phyloP scores from a whole-genome alignment of 495 filamentous ascomycete genomes.

The Neurospora cerealis region DNA sequence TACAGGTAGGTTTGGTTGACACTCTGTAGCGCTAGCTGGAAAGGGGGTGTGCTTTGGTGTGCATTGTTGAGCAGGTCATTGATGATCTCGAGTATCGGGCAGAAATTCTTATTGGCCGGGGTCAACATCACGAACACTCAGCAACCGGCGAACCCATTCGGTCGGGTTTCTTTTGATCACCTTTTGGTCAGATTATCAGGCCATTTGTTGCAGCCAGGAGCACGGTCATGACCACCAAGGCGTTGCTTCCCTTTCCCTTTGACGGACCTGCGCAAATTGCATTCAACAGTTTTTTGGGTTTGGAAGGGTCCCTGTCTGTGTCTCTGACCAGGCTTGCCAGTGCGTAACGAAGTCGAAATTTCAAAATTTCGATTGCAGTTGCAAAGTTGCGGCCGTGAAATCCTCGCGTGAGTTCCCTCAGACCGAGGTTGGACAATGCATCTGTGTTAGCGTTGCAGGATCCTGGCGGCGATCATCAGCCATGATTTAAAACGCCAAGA shows the following conservation, averaged over 20 bases:
- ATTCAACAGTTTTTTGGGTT: not conserved
- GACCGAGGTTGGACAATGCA: constrained; percentile 9
- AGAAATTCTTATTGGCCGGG: not conserved
- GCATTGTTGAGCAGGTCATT: not conserved
- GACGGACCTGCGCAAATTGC: not conserved
- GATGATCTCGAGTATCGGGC: not conserved
- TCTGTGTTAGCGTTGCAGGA: not conserved
- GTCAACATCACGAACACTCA: not conserved
- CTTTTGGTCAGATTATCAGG: not conserved
- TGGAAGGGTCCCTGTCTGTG: not conserved
- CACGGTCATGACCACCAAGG: not conserved
- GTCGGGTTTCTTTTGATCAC: not conserved
- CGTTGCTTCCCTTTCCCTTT: not conserved
- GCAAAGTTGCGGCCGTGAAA: not conserved
- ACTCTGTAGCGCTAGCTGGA: not conserved
- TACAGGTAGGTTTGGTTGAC: not conserved
- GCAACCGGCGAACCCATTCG: not conserved
- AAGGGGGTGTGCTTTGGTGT: not conserved
- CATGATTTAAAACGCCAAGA: not conserved
- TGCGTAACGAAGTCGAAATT: not conserved
- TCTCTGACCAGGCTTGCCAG: not conserved
- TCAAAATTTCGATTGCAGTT: not conserved
- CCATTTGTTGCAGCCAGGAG: not conserved
- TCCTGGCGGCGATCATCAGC: constrained; percentile 8
- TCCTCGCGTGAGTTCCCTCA: constrained; percentile 2